These are phyloP conservation scores for Kluyveromyces lactis DNA, from an alignment of 805 yeast genomes.

Conservation along the genomic window DNA sequence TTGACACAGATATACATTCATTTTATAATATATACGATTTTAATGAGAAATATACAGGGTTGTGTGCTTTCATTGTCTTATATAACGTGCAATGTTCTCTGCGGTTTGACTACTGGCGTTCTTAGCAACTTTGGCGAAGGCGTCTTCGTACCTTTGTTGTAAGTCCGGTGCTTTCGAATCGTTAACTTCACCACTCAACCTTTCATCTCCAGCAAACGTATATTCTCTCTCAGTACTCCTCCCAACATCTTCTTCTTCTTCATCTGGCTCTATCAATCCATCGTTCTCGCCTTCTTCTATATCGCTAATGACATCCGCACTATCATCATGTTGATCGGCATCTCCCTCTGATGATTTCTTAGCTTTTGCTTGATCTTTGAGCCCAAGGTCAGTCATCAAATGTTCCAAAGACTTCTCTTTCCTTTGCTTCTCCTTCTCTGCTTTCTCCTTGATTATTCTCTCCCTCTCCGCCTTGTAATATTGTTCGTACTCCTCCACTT, in stretches of 20 bases:
- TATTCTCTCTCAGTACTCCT: slow-evolving; percentile 50
- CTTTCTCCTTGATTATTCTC: slow-evolving; percentile 64
- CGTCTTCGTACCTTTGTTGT: slow-evolving; percentile 64
- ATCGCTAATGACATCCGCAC: slow-evolving; percentile 45
- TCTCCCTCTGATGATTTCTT: slow-evolving; percentile 35
- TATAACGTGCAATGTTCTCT: slow-evolving; percentile 62
- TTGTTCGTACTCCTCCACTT: slow-evolving; percentile 78
- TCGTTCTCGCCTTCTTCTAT: slow-evolving; percentile 36
- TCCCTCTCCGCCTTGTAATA: slow-evolving; percentile 85
- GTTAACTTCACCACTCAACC: slow-evolving; percentile 50
- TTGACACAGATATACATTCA: no score
- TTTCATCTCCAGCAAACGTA: slow-evolving; percentile 58
- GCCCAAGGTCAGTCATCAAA: slow-evolving; percentile 81
- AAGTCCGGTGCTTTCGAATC: slow-evolving; percentile 37
- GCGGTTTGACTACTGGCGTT: slow-evolving; percentile 59
- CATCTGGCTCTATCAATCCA: slow-evolving; percentile 37
- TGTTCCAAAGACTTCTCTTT: slow-evolving; percentile 64
- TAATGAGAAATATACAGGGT: not conserved
- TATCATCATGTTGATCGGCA: slow-evolving; percentile 39
- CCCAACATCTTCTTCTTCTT: slow-evolving; percentile 35
- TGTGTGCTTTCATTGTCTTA: slow-evolving; percentile 36
- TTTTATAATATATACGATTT: no score
- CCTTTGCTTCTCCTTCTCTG: slow-evolving; percentile 60
- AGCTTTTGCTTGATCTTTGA: slow-evolving; percentile 33
- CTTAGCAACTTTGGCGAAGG: slow-evolving; percentile 57